Evolutionary conservation across 768 basidiomycete genomes (phyloP).

Genomic region (Tubosaeta sp.): DNA sequence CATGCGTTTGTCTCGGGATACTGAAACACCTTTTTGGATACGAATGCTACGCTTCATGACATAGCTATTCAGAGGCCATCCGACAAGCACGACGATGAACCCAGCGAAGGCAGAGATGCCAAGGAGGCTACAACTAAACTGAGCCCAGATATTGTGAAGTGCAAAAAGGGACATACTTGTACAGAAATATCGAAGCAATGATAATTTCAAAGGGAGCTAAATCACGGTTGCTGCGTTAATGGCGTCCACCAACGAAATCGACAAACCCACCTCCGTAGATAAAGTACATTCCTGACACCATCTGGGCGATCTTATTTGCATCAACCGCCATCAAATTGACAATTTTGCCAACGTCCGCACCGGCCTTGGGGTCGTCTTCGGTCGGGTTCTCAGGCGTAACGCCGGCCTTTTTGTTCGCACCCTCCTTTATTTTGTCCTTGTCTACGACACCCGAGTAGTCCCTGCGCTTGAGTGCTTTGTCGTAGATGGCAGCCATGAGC

Average conservation of each 20-base stretch:
- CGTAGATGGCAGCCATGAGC: constrained; percentile 83
- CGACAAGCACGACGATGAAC: constrained; percentile 36
- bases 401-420: constrained; percentile 21
- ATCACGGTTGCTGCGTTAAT: not conserved
- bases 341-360: constrained; percentile 86
- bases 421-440: constrained; percentile 36
- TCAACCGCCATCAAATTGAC: constrained; percentile 87
- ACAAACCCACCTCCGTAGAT: constrained; percentile 54
- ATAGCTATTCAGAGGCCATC: constrained; percentile 39
- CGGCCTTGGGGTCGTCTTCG: constrained; percentile 55
- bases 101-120: constrained; percentile 46
- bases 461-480: constrained; percentile 79
- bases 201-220: constrained; percentile 73
- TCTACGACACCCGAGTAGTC: constrained; percentile 78
- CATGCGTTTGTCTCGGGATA: constrained; percentile 42
- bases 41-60: constrained; percentile 36
- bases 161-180: constrained; percentile 45
- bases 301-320: constrained; percentile 57
- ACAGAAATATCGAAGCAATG: constrained; percentile 70
- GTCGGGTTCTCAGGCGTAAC: constrained; percentile 22
- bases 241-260: no score
- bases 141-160: constrained; percentile 18
- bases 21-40: constrained; percentile 31
- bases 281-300: constrained; percentile 54
- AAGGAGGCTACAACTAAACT: constrained; percentile 52